Evolutionary conservation across 1,284 basidiomycete genomes (phyloP).

Genomic region (Moniliophthora roreri): DNA sequence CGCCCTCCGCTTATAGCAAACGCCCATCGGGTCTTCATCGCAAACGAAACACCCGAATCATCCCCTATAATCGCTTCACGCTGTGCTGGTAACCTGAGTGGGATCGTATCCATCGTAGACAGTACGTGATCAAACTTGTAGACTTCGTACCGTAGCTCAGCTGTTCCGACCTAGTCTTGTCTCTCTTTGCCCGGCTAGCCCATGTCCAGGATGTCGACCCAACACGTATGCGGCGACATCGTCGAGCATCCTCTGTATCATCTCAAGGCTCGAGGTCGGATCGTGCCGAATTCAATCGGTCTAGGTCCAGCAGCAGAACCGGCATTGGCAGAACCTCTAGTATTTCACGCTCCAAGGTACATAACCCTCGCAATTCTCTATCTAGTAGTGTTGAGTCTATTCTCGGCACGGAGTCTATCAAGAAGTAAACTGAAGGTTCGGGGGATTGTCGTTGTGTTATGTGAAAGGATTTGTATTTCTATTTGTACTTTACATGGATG

Average conservation of each 20-base stretch:
- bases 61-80: conserved; percentile 42
- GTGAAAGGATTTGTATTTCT: no score
- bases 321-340: conserved; percentile 28
- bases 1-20: conserved; percentile 47
- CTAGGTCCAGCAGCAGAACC: conserved; percentile 55
- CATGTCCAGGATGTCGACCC: conserved; percentile 72
- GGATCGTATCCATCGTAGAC: conserved; percentile 78
- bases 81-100: conserved; percentile 53
- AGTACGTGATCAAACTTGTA: conserved; percentile 43
- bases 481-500: no score
- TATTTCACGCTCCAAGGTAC: not conserved
- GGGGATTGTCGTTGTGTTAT: no score
- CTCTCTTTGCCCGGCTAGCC: conserved; percentile 69
- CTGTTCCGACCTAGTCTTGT: conserved; percentile 51
- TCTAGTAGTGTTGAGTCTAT: no score
- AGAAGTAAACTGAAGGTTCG: no score
- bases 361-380: no score
- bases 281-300: conserved; percentile 4
- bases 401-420: no score
- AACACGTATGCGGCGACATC: conserved; percentile 68
- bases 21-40: conserved; percentile 76
- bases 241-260: conserved; percentile 69
- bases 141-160: not conserved
- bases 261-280: conserved; percentile 38
- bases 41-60: conserved; percentile 48